Evolutionary conservation across 495 filamentous ascomycete species (phyloP).

Genomic region (Aspergillus cristatus): DNA sequence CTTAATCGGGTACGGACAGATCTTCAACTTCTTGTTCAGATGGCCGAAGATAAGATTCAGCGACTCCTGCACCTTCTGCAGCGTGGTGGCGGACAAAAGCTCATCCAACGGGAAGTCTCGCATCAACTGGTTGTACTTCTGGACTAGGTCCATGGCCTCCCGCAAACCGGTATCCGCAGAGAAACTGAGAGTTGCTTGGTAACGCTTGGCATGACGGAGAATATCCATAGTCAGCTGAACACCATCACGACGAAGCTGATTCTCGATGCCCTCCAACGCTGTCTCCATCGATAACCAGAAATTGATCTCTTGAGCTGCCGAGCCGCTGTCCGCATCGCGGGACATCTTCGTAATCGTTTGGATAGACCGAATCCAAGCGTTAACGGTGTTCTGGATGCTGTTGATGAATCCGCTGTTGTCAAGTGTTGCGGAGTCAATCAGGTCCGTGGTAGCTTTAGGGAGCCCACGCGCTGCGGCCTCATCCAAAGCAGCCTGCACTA

Average conservation of each 20-base stretch:
- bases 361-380: conserved; percentile 96
- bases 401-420: conserved; percentile 87
- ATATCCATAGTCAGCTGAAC: conserved; percentile 90
- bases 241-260: conserved; percentile 76
- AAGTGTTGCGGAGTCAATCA: conserved; percentile 62
- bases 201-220: conserved; percentile 88
- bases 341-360: conserved; percentile 94
- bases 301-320: conserved; percentile 93
- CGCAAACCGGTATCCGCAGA: conserved; percentile 88
- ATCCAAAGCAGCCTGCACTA: conserved; percentile 75
- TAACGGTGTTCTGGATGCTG: conserved; percentile 84
- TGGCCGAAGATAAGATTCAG: conserved; percentile 81
- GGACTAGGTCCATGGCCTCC: conserved; percentile 87
- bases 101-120: conserved; percentile 95
- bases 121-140: conserved; percentile 98
- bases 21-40: conserved; percentile 91
- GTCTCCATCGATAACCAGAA: conserved; percentile 97
- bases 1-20: conserved; percentile 87
- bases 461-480: conserved; percentile 54
- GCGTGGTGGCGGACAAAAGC: conserved; percentile 78
- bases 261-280: conserved; percentile 80
- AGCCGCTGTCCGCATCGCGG: conserved; percentile 76
- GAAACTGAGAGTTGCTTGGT: conserved; percentile 94
- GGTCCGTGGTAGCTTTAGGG: conserved; percentile 63
- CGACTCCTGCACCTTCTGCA: conserved; percentile 85